Base-by-base conservation (phyloP, 108 stramenopile species). In the Nitzschia sp. region DNA sequence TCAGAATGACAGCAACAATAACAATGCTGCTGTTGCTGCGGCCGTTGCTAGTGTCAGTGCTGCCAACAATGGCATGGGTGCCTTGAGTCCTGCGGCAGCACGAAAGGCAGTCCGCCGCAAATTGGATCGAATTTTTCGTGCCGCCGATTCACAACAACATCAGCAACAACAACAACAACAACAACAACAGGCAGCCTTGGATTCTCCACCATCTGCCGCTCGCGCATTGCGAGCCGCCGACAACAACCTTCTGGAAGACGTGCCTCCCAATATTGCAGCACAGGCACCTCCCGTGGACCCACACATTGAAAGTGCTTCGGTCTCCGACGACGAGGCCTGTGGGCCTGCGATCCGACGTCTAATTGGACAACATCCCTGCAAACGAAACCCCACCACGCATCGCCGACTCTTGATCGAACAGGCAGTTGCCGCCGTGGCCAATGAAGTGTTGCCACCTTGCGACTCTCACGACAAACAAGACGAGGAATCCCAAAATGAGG, bases 281-380 rank as follows among this genome's bases (percentile, higher is more conserved):
- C 29, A 34, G 29, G 6, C 63, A 51, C 51, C 41, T 48, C 46
- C 17, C 46, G 46, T 17, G n/a, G 46, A 17, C n/a, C 46, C 14
- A 48, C 46, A 15, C 6, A 17, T 44, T 10, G 66, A 22, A 0
- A 67, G 57, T 63, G 77, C 79, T 17, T 83, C 82, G 17, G 68
- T 83, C 11, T 79, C 78, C 10, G 82, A 83, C 54, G 82, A 83
- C 52, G 82, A 83, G 61, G 38, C 57, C 22, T 61, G 42, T 21
- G 19, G 50, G 11, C 51, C 8, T 44, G 48, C 19, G 2, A 40
- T 48, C 9, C 38, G 38, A 21, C 21, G 22, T 22, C 24, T 55
- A 7, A 12, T 12, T n/a, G 44, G 17, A 3, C 19, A 9, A 10
- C 55, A 51, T 38, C 57, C 57, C 15, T 24, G 43, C 17, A 24